Base-by-base conservation (phyloP, 345 rosid genomes). In the Odontarrhena argentea region DNA sequence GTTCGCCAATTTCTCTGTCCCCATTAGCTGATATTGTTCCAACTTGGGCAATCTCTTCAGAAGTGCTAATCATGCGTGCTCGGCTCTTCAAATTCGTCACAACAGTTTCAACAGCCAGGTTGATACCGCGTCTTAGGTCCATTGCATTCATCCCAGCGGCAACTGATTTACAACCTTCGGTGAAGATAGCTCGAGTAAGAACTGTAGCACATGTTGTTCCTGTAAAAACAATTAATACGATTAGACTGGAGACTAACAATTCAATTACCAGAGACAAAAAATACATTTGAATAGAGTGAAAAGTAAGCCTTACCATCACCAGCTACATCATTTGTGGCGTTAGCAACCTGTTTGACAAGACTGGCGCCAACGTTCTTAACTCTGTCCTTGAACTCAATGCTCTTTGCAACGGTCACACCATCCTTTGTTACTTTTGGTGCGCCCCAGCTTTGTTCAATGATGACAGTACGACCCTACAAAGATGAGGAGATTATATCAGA, bases 1-100 rank as follows among this genome's bases (percentile, higher is more conserved):
- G 68, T 61, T 95, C 97, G 34, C 99, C 99, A 59, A 95, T 95
- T 77, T 95, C 99, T 44, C 96, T 85, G 66, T 95, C 99, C 9
- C 99, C 99, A 79, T 95, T 95, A 42, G 99, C 86, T 18, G 99
- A 95, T 60, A 91, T 91, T 24, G 98, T 95, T 58, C 99, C 99
- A 75, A 95, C 99, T 86, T 87, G 76, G 6, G 97, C 99, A 34
- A 94, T 94, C 75, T 94, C 99, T 75, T 94, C 99, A 0, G 97
- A 94, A 51, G 96, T 91, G 75, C 99, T 88, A 74, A 94, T 94
- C 99, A 91, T 94, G 44, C 89, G 77, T 40, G 99, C 92, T 72
- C 89, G 76, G 76, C 99, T 86, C 77, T 94, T 91, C 81, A 94
- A 81, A 78, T 82, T 84, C 3, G 96, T 83, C 26, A 94, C 88